These are phyloP conservation scores for Cajanus cajan DNA, from an alignment of 306 rosid species.

Conservation along the genomic window DNA sequence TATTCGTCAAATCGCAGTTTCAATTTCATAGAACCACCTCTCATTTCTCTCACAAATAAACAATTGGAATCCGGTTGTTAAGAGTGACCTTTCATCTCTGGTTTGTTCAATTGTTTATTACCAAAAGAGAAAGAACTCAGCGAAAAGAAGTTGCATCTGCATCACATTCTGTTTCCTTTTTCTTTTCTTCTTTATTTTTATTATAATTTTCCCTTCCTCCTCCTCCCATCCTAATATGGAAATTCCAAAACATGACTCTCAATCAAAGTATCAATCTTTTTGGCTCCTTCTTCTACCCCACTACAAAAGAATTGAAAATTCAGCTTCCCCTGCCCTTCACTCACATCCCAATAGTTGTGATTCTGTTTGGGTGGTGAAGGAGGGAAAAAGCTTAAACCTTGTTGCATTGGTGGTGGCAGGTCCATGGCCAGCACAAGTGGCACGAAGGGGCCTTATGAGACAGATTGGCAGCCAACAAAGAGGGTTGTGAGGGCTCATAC, in stretches of 20 bases:
- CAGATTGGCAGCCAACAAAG: constrained; percentile 44
- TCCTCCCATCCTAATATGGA: constrained; percentile 50
- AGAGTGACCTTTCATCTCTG: too few relatives aligned
- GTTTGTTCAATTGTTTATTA: too few relatives aligned
- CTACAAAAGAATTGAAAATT: constrained; percentile 42
- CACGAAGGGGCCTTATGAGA: constrained; percentile 50
- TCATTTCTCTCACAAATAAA: too few relatives aligned
- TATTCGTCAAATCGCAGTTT: too few relatives aligned
- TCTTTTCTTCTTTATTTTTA: constrained; percentile 18
- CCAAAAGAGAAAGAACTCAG: constrained; percentile 4
- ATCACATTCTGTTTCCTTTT: constrained; percentile 9
- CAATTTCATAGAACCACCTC: too few relatives aligned
- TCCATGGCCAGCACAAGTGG: constrained; percentile 93
- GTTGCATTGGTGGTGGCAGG: constrained; percentile 21
- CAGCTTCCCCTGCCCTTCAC: constrained; percentile 40
- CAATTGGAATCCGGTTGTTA: too few relatives aligned
- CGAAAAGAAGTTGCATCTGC: constrained; percentile 4
- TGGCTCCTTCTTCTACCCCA: constrained; percentile 26
- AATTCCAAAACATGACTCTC: constrained; percentile 56
- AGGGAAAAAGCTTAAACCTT: not conserved
- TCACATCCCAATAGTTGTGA: not conserved
- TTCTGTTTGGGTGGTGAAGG: constrained; percentile 13
- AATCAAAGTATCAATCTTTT: constrained; percentile 67
- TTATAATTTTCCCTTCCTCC: constrained; percentile 10
- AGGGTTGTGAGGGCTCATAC: constrained; percentile 48